Evolutionary conservation across 2,329 filamentous ascomycete species (phyloP), one percentile per base, ranked within the genome.

Genomic region (Sporothrix curviconia): DNA sequence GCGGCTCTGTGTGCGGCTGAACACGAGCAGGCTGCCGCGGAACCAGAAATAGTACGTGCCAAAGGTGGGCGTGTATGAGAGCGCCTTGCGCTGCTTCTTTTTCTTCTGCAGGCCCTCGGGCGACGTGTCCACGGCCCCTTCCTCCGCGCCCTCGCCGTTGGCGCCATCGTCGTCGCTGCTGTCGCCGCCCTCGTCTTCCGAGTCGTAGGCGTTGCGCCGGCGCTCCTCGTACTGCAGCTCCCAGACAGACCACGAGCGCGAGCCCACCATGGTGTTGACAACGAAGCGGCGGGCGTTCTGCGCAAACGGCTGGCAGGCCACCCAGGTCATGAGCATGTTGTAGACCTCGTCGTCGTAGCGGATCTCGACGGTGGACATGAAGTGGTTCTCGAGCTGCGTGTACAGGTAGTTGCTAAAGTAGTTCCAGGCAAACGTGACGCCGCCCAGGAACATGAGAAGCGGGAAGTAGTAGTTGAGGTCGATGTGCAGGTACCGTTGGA

Each of bases 21-120:
- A 85, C 42, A 82, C 71, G 30, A 90, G 72, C 1, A 83, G 70
- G 6, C 75, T 75, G 7, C 79, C 75, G 47, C 76, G 78, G 69
- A 84, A 89, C 78, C 82, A 85, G 70, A 90, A 90, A 65, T 80
- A 82, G 67, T 89, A 84, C 3, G 72, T 79, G 7, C 86, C 87
- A 57, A 84, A 81, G 0, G 81, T 80, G 0, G 87, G 87, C 0
- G 85, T 89, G 69, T 86, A 89, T 15, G 76, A 72, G 2, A 84
- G 71, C 2, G 73, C 66, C 67, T 79, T 81, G 65, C 77, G 79
- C 63, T 72, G 72, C 61, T 66, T 65, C 37, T 60, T 61, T 42
- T 52, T 17, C 28, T 54, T 57, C 28, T n/a, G 32, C 60, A 24
- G 34, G n/a, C 30, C 53, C n/a, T 43, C 58, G 9, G 50, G 47